These are phyloP conservation scores for Polymyxa betae DNA, from an alignment of 208 protist species.

Conservation along the genomic window DNA sequence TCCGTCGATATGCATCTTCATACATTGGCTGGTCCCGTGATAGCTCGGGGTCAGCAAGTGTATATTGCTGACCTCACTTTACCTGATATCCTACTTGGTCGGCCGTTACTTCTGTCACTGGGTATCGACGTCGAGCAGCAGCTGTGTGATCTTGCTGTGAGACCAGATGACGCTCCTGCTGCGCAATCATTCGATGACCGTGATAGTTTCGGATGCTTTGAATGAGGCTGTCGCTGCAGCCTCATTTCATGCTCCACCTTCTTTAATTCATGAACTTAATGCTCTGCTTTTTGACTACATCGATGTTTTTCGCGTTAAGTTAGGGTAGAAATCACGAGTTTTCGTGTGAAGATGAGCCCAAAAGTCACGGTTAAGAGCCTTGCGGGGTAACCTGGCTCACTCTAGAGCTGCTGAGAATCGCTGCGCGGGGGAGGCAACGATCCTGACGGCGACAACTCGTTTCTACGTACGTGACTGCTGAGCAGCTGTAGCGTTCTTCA, in stretches of 20 bases:
- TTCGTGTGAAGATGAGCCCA: too few relatives aligned
- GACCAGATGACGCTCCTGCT: neutral
- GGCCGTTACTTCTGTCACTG: neutral
- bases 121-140: slow-evolving; percentile 8
- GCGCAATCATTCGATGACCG: neutral
- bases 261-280: too few relatives aligned
- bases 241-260: too few relatives aligned
- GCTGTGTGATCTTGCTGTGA: too few relatives aligned
- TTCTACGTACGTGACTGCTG: neutral
- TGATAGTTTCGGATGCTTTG: neutral
- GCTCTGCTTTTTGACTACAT: too few relatives aligned
- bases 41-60: neutral
- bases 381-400: too few relatives aligned
- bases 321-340: neutral
- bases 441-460: neutral
- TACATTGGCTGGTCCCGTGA: neutral
- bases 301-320: neutral
- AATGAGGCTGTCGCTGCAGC: neutral
- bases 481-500: neutral
- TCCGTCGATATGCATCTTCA: neutral
- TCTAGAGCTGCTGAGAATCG: too few relatives aligned
- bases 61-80: neutral
- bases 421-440: neutral
- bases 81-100: neutral
- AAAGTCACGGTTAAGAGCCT: too few relatives aligned